Evolutionary conservation across 352 stramenopile species (phyloP).

Genomic region (Phytophthora foliorum): DNA sequence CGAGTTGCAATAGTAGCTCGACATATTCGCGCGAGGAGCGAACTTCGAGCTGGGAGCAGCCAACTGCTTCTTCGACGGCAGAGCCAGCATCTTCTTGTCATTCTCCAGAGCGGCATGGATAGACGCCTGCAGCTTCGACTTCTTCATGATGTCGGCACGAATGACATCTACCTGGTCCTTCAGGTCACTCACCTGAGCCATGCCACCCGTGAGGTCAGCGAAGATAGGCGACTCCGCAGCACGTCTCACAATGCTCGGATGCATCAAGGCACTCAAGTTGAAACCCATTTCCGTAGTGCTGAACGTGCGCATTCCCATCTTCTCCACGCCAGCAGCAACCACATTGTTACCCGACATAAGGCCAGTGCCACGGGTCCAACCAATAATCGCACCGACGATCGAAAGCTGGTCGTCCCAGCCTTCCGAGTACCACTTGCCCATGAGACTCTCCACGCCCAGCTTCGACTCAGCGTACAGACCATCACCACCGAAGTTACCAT

Average conservation of each 20-base stretch:
- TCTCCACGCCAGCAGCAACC: slow-evolving; percentile 83
- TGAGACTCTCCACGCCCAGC: slow-evolving; percentile 86
- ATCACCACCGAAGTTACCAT: slow-evolving; percentile 88
- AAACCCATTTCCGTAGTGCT: slow-evolving; percentile 91
- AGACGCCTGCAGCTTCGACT: slow-evolving; percentile 66
- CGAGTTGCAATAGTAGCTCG: slow-evolving; percentile 73
- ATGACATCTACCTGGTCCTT: slow-evolving; percentile 72
- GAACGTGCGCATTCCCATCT: slow-evolving; percentile 87
- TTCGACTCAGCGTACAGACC: slow-evolving; percentile 92
- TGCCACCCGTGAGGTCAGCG: slow-evolving; percentile 84
- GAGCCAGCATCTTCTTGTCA: slow-evolving; percentile 46
- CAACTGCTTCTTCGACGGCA: slow-evolving; percentile 32
- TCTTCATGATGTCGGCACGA: slow-evolving; percentile 59
- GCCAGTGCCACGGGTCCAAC: slow-evolving; percentile 88
- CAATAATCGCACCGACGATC: slow-evolving; percentile 87
- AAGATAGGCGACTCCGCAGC: slow-evolving; percentile 80
- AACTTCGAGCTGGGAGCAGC: slow-evolving; percentile 33
- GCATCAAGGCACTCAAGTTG: slow-evolving; percentile 87
- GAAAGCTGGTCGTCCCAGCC: slow-evolving; percentile 89
- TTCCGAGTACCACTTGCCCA: slow-evolving; percentile 90
- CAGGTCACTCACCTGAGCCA: slow-evolving; percentile 80
- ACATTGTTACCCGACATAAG: slow-evolving; percentile 93
- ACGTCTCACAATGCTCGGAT: slow-evolving; percentile 79
- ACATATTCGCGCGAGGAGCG: slow-evolving; percentile 71
- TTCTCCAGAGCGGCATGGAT: slow-evolving; percentile 50